Evolutionary conservation across 805 yeast genomes (phyloP), one percentile per base, ranked within the genome.

Genomic region (Candida stauntonica): DNA sequence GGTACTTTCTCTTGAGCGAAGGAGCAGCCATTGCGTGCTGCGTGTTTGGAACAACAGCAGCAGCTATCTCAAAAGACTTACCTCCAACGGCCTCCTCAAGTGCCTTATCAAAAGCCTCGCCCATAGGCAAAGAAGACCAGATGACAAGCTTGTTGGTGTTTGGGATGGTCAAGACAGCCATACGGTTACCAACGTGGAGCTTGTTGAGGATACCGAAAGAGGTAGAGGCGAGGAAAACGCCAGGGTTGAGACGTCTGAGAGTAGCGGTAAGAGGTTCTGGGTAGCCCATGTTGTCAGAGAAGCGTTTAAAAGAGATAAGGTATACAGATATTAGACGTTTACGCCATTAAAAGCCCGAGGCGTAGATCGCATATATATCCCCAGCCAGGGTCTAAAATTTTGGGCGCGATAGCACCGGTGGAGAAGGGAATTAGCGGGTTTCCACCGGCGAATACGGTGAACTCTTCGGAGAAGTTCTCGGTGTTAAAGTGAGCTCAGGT

Each of bases 21-120:
- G 57, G 52, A 11, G 79, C 74, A 4, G 81, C 84, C 74, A 81
- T 62, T 1, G 82, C 75, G 50, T 81, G 88, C 46, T 77, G 81
- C 16, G 46, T 51, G 52, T 81, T 84, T 4, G 87, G 86, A 33
- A 81, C 67, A 29, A 81, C 66, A 28, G 78, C 63, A 46, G 77
- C 72, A 3, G 69, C 56, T 30, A 78, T 65, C 15, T 67, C 66
- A 21, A 54, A 47, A 1, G 62, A 55, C 2, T 59, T 54, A 14
- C 60, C 60, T 4, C 62, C 64, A 1, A 63, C 51, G 12, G 60
- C 48, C 17, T 62, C 46, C 32, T 60, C 54, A 36, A 77, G 46
- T 2, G 72, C 67, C 20, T 58, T 57, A 17, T 62, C 61, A 4
- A 73, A 72, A 9, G 62, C 68, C 3, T 62, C 61, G 5, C 77